Base-by-base conservation (phyloP, 148 eudicot species). In the Rhododendron griersonianum region DNA sequence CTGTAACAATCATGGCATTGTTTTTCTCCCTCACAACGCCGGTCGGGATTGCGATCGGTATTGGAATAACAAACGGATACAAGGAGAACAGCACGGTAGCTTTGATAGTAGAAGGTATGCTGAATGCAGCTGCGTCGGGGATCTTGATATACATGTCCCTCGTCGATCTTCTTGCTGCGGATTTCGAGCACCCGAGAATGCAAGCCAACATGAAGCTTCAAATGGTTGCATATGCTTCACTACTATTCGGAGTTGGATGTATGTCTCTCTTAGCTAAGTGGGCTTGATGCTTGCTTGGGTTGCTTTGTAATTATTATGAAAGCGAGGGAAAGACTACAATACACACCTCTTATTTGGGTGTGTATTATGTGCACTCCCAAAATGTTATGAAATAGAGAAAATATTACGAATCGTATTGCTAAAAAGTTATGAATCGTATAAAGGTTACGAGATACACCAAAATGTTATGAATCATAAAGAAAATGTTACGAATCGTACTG, bases 81-180 rank as follows among this genome's bases (percentile, higher is more conserved):
- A 35, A 55, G 13, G 83, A 53, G 47, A 57, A 81, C 11, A 81
- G 67, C 48, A 28, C 83, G 18, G 57, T 28, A 0, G 83, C 83
- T 28, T 63, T 81, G 11, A 57, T 81, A 3, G 45, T 81, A 7
- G 67, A 81, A 81, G 83, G 83, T n/a, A 33, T 57, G 33, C 39
- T 84, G 3, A 76, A 84, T n/a, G 57, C 81, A 18, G 86, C 86
- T 2, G 14, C 86, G 5, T 67, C 86, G 5, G 86, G 82, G 16
- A 84, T 84, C 23, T 77, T 84, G 61, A 75, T 84, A 10, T 84
- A 84, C 59, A 84, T 84, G 86, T 45, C 86, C 19, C 71, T 84
- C 2, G 86, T 84, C 8, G 86, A 84, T 45, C 81, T 84, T 51
- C 86, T 84, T 69, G 81, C 86, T 5, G 73, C 81, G 1, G 86